These are phyloP conservation scores for Phytophthora cactorum DNA, from an alignment of 352 stramenopile genomes.

Conservation along the genomic window DNA sequence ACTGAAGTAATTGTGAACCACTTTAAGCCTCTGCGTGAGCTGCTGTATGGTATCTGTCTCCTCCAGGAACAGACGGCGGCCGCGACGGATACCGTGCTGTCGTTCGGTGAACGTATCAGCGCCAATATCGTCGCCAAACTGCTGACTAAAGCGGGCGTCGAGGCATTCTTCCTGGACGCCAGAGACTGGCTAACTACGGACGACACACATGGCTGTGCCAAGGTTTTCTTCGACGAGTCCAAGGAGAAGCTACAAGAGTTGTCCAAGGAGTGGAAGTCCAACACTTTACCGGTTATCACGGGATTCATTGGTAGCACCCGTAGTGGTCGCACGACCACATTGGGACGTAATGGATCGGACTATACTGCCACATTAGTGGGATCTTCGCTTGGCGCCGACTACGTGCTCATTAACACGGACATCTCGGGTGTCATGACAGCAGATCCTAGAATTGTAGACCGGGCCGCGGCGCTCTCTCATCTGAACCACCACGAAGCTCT, in stretches of 20 bases:
- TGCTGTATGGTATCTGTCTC: conserved; percentile 78
- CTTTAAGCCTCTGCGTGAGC: conserved; percentile 78
- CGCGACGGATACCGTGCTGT: conserved; percentile 77
- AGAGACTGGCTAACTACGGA: conserved; percentile 81
- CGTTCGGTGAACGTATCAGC: conserved; percentile 81
- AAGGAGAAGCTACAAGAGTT: conserved; percentile 70
- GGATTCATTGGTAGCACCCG: conserved; percentile 74
- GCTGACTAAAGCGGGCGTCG: conserved; percentile 62
- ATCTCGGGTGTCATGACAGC: conserved; percentile 87
- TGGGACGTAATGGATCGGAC: conserved; percentile 84
- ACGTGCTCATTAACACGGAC: conserved; percentile 89
- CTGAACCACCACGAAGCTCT: conserved; percentile 84
- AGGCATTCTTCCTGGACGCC: conserved; percentile 72
- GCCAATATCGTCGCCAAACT: conserved; percentile 73
- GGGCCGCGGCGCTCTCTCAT: conserved; percentile 70
- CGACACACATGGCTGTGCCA: conserved; percentile 72
- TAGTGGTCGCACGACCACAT: conserved; percentile 75
- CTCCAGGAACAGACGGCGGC: conserved; percentile 77
- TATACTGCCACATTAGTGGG: conserved; percentile 87
- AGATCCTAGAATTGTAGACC: conserved; percentile 80
- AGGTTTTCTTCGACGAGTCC: conserved; percentile 80
- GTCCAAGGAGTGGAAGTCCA: conserved; percentile 44
- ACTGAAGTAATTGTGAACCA: conserved; percentile 54
- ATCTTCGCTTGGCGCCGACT: conserved; percentile 67
- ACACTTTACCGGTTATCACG: conserved; percentile 71